These are phyloP conservation scores for Pseudogymnoascus sp. DNA, from an alignment of 2,329 filamentous ascomycete species.

Conservation along the genomic window DNA sequence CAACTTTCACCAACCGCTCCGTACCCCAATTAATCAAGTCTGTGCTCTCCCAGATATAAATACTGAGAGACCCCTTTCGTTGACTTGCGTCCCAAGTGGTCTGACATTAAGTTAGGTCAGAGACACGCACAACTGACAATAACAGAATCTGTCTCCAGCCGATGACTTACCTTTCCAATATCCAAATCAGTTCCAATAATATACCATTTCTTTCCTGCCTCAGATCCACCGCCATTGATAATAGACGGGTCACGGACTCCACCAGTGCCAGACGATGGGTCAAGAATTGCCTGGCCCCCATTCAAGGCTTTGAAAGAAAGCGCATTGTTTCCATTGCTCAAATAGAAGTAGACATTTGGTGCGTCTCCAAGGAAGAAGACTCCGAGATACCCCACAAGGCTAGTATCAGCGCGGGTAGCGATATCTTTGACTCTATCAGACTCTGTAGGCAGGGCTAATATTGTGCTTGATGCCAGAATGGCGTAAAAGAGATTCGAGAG, in stretches of 20 bases:
- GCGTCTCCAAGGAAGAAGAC: conserved; percentile 48
- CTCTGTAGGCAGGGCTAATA: not conserved
- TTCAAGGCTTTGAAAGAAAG: conserved; percentile 43
- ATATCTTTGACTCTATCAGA: not conserved
- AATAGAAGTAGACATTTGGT: conserved; percentile 46
- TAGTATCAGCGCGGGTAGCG: conserved; percentile 25
- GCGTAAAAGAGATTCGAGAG: not conserved
- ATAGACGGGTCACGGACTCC: conserved; percentile 47
- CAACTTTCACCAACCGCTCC: conserved; percentile 43
- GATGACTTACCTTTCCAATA: conserved; percentile 35
- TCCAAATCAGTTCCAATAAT: conserved; percentile 48
- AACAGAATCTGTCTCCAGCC: not conserved
- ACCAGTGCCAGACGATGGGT: conserved; percentile 42
- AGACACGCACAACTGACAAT: not conserved
- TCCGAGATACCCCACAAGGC: conserved; percentile 43
- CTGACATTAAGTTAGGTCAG: conserved; percentile 23
- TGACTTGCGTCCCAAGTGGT: conserved; percentile 47
- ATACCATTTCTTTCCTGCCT: conserved; percentile 46
- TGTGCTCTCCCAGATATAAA: conserved; percentile 48
- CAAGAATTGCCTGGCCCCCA: conserved; percentile 39
- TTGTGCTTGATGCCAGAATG: not conserved
- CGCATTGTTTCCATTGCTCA: conserved; percentile 45
- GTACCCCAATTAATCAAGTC: conserved; percentile 43
- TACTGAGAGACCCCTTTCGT: conserved; percentile 42
- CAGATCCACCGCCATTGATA: conserved; percentile 38